These are phyloP conservation scores for Starmerella vitae DNA, from an alignment of 805 yeast species.

Conservation along the genomic window DNA sequence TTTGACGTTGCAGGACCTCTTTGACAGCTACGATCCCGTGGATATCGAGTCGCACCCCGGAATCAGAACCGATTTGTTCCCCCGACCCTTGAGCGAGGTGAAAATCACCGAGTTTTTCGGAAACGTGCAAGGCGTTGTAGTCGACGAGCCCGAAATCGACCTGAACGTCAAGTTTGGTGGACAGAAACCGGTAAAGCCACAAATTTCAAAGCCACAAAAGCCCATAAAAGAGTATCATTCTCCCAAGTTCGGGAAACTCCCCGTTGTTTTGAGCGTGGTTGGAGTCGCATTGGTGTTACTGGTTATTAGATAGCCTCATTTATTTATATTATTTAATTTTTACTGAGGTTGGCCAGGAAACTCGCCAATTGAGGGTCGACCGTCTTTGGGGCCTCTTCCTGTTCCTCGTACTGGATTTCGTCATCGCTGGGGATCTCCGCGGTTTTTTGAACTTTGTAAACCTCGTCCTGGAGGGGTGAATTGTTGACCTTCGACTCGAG, in stretches of 20 bases:
- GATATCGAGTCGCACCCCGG: conserved; percentile 89
- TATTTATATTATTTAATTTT: background rate
- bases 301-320: no score
- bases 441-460: no score
- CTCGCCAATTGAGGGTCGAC: conserved; percentile 19
- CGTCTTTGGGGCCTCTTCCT: conserved; percentile 23
- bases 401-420: conserved; percentile 33
- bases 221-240: no score
- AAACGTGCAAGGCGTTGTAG: conserved; percentile 64
- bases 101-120: conserved; percentile 89
- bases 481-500: no score
- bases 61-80: conserved; percentile 66
- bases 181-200: no score
- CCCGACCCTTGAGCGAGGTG: conserved; percentile 53
- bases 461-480: no score
- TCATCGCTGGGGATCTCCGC: background rate
- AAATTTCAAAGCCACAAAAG: no score
- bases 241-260: background rate
- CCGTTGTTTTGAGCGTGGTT: background rate
- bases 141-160: conserved; percentile 39
- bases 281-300: no score
- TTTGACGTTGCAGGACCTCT: conserved; percentile 65
- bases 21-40: conserved; percentile 70
- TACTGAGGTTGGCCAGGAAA: conserved; percentile 16
- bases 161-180: no score